These are phyloP conservation scores for Kappamyces sp. DNA, from an alignment of 192 early-diverging fungal species.

Conservation along the genomic window DNA sequence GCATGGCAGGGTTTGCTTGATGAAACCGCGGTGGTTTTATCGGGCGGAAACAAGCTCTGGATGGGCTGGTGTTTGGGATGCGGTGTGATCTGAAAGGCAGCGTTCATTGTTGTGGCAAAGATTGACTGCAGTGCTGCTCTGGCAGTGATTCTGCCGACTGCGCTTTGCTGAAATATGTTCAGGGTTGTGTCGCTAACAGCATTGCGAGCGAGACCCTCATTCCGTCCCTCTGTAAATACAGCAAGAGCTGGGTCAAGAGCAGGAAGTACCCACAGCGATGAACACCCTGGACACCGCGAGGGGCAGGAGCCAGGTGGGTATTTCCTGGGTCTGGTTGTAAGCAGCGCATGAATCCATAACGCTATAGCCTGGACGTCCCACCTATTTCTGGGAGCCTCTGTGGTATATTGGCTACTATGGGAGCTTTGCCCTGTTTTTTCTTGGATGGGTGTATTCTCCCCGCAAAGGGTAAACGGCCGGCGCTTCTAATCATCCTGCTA, in stretches of 20 bases:
- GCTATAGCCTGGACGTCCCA: conserved; percentile 7
- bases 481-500: background rate
- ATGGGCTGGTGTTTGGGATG: conserved; percentile 2
- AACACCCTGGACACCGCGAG: conserved; percentile 6
- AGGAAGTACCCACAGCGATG: conserved; percentile 11
- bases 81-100: conserved; percentile 3
- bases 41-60: conserved; percentile 5
- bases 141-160: background rate
- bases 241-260: conserved; percentile 6
- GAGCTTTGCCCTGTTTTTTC: conserved; percentile 10
- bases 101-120: conserved; percentile 9
- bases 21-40: background rate
- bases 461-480: conserved; percentile 1
- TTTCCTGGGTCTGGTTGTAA: conserved; percentile 15
- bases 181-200: conserved; percentile 6
- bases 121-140: background rate
- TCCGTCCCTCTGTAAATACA: conserved; percentile 9
- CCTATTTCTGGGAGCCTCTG: conserved; percentile 14
- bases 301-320: conserved; percentile 10
- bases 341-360: background rate
- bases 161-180: conserved; percentile 2
- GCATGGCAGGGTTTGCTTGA: background rate
- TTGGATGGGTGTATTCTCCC: conserved; percentile 4
- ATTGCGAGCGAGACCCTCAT: conserved; percentile 8
- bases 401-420: conserved; percentile 18